These are phyloP conservation scores for Psophocarpus tetragonolobus DNA, from an alignment of 306 rosid species.

Conservation along the genomic window DNA sequence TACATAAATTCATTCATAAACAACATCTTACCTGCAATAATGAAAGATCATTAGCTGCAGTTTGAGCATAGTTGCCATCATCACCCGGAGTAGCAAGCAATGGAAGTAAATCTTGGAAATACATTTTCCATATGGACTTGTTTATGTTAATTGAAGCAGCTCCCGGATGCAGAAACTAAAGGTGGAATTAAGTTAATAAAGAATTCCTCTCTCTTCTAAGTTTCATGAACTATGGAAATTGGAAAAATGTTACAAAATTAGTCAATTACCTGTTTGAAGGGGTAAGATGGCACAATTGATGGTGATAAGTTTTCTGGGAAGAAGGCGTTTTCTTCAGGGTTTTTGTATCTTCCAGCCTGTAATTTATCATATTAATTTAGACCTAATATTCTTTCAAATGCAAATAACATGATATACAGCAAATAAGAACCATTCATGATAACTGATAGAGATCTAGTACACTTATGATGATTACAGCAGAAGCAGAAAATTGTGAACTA, in stretches of 20 bases:
- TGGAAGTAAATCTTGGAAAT: constrained; percentile 68
- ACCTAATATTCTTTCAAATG: not conserved
- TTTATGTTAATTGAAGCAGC: constrained; percentile 72
- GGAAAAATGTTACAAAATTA: not conserved
- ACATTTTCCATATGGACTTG: constrained; percentile 67
- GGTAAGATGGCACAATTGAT: constrained; percentile 57
- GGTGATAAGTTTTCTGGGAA: constrained; percentile 57
- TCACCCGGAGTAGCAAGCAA: constrained; percentile 59
- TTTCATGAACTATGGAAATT: not conserved
- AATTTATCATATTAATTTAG: constrained; percentile 23
- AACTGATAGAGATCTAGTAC: not conserved
- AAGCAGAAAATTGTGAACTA: constrained; percentile 15
- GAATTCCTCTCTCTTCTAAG: not conserved
- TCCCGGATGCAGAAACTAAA: constrained; percentile 68
- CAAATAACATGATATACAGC: not conserved
- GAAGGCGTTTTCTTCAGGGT: constrained; percentile 83
- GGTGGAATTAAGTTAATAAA: not conserved
- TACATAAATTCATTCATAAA: not conserved
- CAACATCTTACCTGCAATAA: constrained; percentile 70
- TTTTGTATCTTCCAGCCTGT: constrained; percentile 82
- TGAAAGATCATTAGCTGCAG: constrained; percentile 85
- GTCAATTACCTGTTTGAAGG: constrained; percentile 55
- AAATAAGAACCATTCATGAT: constrained; percentile 4
- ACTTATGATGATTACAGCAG: not conserved
- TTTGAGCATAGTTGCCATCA: constrained; percentile 85